phyloP scores from a whole-genome alignment of 129 eudicot species.

The Ambrosia artemisiifolia region DNA sequence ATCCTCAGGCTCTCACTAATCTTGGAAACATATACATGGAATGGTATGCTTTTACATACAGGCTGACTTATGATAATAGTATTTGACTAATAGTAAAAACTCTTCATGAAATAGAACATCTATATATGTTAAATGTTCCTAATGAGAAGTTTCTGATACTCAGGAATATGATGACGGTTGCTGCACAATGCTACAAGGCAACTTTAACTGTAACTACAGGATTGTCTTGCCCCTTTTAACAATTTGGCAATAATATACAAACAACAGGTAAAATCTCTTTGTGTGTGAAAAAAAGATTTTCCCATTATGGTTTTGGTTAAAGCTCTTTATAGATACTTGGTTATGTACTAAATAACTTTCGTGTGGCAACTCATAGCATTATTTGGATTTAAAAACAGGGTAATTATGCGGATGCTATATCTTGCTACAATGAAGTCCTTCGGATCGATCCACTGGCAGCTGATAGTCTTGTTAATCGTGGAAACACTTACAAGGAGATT shows the following conservation, averaged over 20 bases:
- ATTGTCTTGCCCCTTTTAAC: constrained; percentile 89
- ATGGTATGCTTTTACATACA: constrained; percentile 49
- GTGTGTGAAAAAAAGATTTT: not conserved
- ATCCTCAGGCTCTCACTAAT: constrained; percentile 97
- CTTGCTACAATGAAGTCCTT: constrained; percentile 91
- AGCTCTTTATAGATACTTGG: not conserved
- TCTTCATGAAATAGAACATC: not conserved
- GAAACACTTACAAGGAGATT: constrained; percentile 86
- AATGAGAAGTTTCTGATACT: constrained; percentile 24
- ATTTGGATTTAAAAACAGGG: constrained; percentile 55
- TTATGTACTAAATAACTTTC: not conserved
- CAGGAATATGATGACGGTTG: constrained; percentile 94
- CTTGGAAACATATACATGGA: constrained; percentile 98
- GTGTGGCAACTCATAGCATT: not conserved
- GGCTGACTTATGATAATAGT: not conserved
- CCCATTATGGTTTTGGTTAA: not conserved
- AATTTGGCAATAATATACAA: constrained; percentile 91
- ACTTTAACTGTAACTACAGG: constrained; percentile 88
- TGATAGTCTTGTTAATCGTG: constrained; percentile 91
- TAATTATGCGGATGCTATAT: constrained; percentile 77
- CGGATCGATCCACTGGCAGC: constrained; percentile 93
- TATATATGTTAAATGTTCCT: constrained; percentile 13
- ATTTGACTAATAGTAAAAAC: not conserved
- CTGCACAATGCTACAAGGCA: constrained; percentile 86
- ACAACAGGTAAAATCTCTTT: constrained; percentile 64